Conservation (phyloP, 2,329 filamentous ascomycete genomes). For the Nemania bipapillata region DNA sequence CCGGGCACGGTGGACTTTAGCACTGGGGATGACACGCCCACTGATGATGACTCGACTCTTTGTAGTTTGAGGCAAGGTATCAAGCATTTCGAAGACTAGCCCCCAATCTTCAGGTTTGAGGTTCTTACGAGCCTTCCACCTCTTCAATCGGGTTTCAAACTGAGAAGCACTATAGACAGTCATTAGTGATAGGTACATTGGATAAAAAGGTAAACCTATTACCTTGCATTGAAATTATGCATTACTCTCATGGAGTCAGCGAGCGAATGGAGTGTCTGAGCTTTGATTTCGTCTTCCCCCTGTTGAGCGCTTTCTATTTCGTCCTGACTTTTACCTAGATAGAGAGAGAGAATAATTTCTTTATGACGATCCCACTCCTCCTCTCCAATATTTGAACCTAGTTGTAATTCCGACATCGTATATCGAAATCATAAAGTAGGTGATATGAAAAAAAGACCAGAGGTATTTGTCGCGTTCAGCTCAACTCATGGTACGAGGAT, state of each 20-base stretch:
- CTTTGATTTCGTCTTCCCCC: background rate
- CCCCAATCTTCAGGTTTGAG: constrained; percentile 27
- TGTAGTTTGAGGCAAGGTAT: constrained; percentile 14
- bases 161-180: constrained; percentile 15
- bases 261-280: constrained; percentile 7
- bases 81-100: constrained; percentile 15
- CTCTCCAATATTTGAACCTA: background rate
- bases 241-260: background rate
- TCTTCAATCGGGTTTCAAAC: constrained; percentile 19
- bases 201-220: background rate
- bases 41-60: constrained; percentile 25
- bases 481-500: too few relatives aligned
- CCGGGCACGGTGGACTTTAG: constrained; percentile 12
- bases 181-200: background rate
- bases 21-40: background rate
- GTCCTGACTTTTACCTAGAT: background rate
- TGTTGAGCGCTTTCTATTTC: background rate
- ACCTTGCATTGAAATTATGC: constrained; percentile 18
- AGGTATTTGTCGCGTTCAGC: too few relatives aligned
- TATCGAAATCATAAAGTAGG: too few relatives aligned
- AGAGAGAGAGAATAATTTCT: constrained; percentile 7
- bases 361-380: constrained; percentile 17
- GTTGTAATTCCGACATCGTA: constrained; percentile 3
- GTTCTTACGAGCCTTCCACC: constrained; percentile 29
- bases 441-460: too few relatives aligned